Conservation (phyloP, 345 rosid species). For the Abelmoschus esculentus region DNA sequence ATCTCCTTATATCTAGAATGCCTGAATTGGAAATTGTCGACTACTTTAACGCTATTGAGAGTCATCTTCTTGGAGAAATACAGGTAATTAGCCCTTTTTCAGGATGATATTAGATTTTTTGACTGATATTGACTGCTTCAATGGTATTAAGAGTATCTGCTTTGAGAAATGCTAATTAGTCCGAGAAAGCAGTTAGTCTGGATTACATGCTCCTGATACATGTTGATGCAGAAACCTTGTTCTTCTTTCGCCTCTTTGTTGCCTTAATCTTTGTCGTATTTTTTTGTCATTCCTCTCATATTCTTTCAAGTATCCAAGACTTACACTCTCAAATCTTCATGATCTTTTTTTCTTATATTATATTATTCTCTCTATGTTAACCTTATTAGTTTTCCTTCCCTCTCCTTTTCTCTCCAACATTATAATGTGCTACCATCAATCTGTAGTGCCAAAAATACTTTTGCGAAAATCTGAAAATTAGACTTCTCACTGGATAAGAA, state of each 20-base stretch:
- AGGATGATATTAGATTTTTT: conserved; percentile 4
- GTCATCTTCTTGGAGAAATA: conserved; percentile 57
- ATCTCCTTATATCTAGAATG: conserved; percentile 54
- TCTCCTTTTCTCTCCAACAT: not conserved
- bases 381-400: not conserved
- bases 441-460: no score
- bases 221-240: not conserved
- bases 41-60: conserved; percentile 85
- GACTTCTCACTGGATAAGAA: no score
- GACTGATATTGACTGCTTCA: not conserved
- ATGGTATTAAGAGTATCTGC: not conserved
- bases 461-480: no score
- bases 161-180: not conserved
- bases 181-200: not conserved
- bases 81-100: conserved; percentile 35
- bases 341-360: not conserved
- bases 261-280: not conserved
- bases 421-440: not conserved
- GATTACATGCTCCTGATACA: not conserved
- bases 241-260: not conserved
- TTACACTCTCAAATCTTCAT: not conserved
- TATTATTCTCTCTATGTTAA: no score
- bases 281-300: not conserved
- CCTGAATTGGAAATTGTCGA: conserved; percentile 86
- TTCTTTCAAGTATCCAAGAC: not conserved